phyloP scores from a whole-genome alignment of 2,329 filamentous ascomycete genomes.

The Phyllosticta citribraziliensis region DNA sequence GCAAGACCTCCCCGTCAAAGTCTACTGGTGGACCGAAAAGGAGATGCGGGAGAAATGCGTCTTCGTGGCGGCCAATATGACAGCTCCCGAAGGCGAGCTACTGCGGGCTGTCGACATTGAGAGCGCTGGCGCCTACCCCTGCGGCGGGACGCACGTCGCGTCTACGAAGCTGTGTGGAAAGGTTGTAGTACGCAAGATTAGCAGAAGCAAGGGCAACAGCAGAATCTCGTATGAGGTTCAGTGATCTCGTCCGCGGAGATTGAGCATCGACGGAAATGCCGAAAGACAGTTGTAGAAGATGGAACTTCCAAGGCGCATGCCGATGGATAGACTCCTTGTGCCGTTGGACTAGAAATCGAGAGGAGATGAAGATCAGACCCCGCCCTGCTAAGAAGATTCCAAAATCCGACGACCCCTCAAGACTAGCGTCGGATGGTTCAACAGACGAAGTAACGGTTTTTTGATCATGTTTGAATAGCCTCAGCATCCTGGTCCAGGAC shows the following conservation, averaged over 20 bases:
- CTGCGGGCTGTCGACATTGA: slow-evolving; percentile 59
- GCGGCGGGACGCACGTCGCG: slow-evolving; percentile 64
- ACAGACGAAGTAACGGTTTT: not conserved
- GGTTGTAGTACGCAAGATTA: slow-evolving; percentile 7
- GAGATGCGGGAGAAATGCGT: slow-evolving; percentile 40
- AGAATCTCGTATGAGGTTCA: slow-evolving; percentile 5
- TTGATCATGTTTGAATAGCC: not conserved
- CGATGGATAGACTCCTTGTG: not conserved
- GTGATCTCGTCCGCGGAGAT: not conserved
- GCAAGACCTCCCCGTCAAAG: slow-evolving; percentile 30
- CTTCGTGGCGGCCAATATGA: slow-evolving; percentile 43
- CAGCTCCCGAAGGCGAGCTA: slow-evolving; percentile 10
- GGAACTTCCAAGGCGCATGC: not conserved
- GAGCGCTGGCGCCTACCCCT: slow-evolving; percentile 61
- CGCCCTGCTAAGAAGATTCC: not conserved
- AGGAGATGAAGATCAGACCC: not conserved
- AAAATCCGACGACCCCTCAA: not conserved
- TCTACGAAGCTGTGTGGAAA: slow-evolving; percentile 15
- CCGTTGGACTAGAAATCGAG: not conserved
- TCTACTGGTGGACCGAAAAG: slow-evolving; percentile 58
- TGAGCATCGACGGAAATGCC: not conserved
- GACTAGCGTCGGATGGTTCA: not conserved
- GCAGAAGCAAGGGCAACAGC: slow-evolving; percentile 1
- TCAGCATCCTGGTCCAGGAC: not conserved
- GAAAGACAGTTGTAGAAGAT: not conserved